Evolutionary conservation across 805 yeast species (phyloP), one percentile per base, ranked within the genome.

Genomic region (Ogataea trehalophila): DNA sequence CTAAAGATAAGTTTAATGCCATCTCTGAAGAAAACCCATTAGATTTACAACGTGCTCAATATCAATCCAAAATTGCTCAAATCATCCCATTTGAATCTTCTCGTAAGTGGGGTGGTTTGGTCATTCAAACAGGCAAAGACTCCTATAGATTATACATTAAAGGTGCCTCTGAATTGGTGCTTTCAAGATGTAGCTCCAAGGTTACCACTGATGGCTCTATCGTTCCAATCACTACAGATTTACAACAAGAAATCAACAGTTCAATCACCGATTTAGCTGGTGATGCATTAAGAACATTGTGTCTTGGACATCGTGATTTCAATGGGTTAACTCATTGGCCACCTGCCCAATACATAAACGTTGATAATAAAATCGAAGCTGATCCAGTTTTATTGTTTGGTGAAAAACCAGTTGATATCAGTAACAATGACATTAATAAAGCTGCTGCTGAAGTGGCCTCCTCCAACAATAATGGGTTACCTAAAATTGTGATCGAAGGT

Each of bases 81-180:
- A 70, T 80, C 5, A 80, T 91, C 47, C 97, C 99, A 0, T 94
- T 94, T 63, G 98, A 94, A 69, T 87, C 96, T 49, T 75, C 87
- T 4, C 76, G 95, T 59, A 94, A 94, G 70, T 94, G 96, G 92
- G 88, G 95, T 59, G 96, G 94, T 39, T 68, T 89, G 18, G 83
- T 90, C 6, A 74, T 84, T 44, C 56, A 56, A 41, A 73, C 74
- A 45, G 65, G 69, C 14, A 73, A 74, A 9, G 72, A 70, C 16
- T 58, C 72, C 1, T 84, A 67, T 63, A 75, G 94, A 47, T 70
- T 89, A 45, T 83, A 77, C 53, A 71, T 87, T 48, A 94, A 94
- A 70, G 99, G 99, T 53, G 99, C 99, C 1, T 91, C 97, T 1
- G 99, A 94, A 68, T 78, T 94, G 50, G 76, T 94, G 14, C 74